A percentile compares a stretch with the other conserved stretches of the same genome.
These are phyloP conservation scores for Paramarasmius palmivorus DNA, from an alignment of 1,284 basidiomycete genomes.

Conservation along the genomic window DNA sequence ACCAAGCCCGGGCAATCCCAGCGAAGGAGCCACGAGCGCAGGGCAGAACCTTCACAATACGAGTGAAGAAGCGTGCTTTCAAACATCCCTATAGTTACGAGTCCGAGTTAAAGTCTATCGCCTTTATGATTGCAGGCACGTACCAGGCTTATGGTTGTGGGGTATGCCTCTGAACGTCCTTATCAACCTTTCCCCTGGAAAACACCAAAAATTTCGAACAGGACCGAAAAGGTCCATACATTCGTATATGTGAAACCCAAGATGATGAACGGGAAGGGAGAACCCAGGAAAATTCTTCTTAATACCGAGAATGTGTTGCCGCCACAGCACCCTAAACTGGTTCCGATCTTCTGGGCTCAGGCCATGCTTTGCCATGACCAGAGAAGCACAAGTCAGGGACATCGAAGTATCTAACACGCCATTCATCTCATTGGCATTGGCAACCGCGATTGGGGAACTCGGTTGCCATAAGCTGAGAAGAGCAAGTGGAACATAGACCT, in stretches of 20 bases:
- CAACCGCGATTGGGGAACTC: neutral
- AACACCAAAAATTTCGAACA: too few relatives aligned
- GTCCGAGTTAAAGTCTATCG: too few relatives aligned
- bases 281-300: conserved; percentile 10
- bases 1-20: too few relatives aligned
- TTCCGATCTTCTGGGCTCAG: neutral
- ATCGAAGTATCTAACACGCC: conserved; percentile 5
- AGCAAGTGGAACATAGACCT: conserved; percentile 10
- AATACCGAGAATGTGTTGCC: conserved; percentile 6
- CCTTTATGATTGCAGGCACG: too few relatives aligned
- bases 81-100: too few relatives aligned
- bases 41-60: too few relatives aligned
- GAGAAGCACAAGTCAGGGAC: conserved; percentile 3
- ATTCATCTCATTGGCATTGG: neutral
- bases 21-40: too few relatives aligned
- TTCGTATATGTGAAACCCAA: conserved; percentile 10
- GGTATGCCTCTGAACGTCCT: too few relatives aligned
- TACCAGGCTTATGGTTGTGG: too few relatives aligned
- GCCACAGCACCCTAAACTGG: neutral
- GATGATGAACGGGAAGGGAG: conserved; percentile 6
- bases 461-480: conserved; percentile 7
- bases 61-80: too few relatives aligned
- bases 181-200: too few relatives aligned
- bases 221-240: too few relatives aligned
- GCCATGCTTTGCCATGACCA: conserved; percentile 4